phyloP scores from a whole-genome alignment of 768 basidiomycete genomes.

The Agaricus subrufescens region DNA sequence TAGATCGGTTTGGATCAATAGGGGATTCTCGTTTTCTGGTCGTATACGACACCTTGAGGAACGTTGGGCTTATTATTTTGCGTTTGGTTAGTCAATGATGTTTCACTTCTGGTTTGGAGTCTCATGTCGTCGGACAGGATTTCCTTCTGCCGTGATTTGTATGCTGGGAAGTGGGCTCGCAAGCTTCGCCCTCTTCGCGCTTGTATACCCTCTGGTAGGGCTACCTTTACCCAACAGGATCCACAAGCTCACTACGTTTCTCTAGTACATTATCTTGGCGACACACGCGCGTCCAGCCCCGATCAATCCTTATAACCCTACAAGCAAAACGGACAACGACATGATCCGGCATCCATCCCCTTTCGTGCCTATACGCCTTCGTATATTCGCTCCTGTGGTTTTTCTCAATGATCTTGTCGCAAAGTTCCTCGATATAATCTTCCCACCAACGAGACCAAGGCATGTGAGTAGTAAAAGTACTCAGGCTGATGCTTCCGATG shows the following conservation, averaged over 20 bases:
- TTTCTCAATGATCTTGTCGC: slow-evolving; percentile 72
- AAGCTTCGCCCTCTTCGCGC: slow-evolving; percentile 79
- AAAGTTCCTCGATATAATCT: slow-evolving; percentile 31
- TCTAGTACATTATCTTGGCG: slow-evolving; percentile 82
- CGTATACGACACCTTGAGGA: slow-evolving; percentile 77
- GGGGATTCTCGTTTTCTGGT: slow-evolving; percentile 62
- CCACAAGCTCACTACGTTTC: background rate
- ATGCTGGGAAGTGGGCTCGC: slow-evolving; percentile 70
- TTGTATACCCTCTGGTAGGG: slow-evolving; percentile 75
- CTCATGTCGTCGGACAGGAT: slow-evolving; percentile 36
- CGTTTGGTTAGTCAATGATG: slow-evolving; percentile 54
- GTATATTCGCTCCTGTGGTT: slow-evolving; percentile 69
- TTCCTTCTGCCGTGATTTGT: slow-evolving; percentile 70
- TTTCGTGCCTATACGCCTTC: slow-evolving; percentile 75
- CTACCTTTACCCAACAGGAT: background rate
- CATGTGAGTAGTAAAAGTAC: slow-evolving; percentile 22
- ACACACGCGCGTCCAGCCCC: slow-evolving; percentile 75
- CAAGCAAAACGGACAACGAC: slow-evolving; percentile 27
- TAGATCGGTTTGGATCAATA: slow-evolving; percentile 78
- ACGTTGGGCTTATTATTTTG: slow-evolving; percentile 85
- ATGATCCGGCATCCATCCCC: slow-evolving; percentile 65
- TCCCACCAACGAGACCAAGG: slow-evolving; percentile 23
- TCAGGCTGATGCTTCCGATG: slow-evolving; percentile 50
- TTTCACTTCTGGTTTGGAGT: background rate
- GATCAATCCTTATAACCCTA: slow-evolving; percentile 67